Evolutionary conservation across 345 rosid species (phyloP).

Genomic region (Lumnitzera littorea): DNA sequence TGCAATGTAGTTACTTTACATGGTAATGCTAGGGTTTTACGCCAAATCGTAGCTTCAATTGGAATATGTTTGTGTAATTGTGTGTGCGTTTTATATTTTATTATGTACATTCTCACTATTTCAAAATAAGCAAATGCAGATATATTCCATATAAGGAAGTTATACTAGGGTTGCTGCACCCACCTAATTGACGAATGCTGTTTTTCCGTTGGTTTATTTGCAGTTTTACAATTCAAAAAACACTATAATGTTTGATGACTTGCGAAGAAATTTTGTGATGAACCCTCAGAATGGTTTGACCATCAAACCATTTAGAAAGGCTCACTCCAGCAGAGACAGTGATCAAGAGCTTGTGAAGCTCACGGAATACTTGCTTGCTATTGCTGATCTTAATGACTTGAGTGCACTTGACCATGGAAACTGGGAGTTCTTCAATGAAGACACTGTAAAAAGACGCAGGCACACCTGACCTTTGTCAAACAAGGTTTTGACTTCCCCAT

Average conservation of each 20-base stretch:
- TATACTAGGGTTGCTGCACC: background rate
- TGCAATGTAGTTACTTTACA: no score
- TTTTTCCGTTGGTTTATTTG: slow-evolving; percentile 4
- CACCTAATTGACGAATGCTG: background rate
- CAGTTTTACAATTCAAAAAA: slow-evolving; percentile 76
- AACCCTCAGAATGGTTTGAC: slow-evolving; percentile 86
- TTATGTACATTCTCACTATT: no score
- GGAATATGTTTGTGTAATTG: no score
- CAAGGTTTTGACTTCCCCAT: no score
- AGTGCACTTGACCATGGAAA: slow-evolving; percentile 61
- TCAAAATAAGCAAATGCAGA: no score
- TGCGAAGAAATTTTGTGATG: slow-evolving; percentile 85
- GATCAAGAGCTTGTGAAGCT: slow-evolving; percentile 87
- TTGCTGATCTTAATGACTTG: slow-evolving; percentile 76
- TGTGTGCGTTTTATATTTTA: no score
- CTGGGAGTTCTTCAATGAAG: slow-evolving; percentile 70
- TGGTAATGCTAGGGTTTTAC: no score
- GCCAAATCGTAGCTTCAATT: no score
- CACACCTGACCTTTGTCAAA: slow-evolving; percentile 25
- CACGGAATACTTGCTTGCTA: slow-evolving; percentile 75
- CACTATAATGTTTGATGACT: slow-evolving; percentile 97
- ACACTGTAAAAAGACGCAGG: slow-evolving; percentile 61
- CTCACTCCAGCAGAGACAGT: slow-evolving; percentile 74
- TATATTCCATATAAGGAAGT: background rate
- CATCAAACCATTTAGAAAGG: slow-evolving; percentile 80